Evolutionary conservation across 305 asterid species (phyloP), one percentile per base, ranked within the genome.

Genomic region (Ajuga reptans): DNA sequence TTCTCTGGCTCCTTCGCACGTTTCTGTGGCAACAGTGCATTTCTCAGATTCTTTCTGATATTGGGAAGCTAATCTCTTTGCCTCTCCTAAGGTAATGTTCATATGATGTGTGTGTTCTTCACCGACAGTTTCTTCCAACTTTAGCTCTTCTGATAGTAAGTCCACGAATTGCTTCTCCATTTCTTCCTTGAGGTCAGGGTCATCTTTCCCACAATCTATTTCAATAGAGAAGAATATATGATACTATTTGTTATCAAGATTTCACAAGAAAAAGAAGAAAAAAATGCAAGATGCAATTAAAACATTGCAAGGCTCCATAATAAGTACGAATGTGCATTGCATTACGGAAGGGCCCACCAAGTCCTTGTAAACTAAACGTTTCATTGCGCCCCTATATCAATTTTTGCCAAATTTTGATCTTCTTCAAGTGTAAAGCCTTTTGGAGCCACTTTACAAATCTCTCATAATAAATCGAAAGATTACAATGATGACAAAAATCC

Each of bases 151-250:
- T 0, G 97, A 87, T 6, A 93, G 36, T 47, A 93, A 86, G 72
- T 90, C 97, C 49, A 91, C 95, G 2, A 78, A 84, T 51, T 93
- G 96, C 82, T 93, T 93, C 82, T 83, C 91, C 99, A 93, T 89
- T 77, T 91, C 99, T 73, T 91, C 96, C 84, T 85, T 93, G 10
- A 93, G 95, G 31, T 87, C 97, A 4, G 96, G 99, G 65, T 93
- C 96, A 78, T 89, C 95, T 80, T 85, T 93, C 33, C 99, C 99
- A 18, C 99, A 93, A 78, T 91, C 99, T 91, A 46, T 49, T 60
- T 61, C 75, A 73, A 77, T 5, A 16, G 10, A 24, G 56, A 57
- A 46, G 21, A 14, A 11, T 15, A 58, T n/a, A 46, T 2, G 27
- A 21, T 21, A 21, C 27, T 21, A 14, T 4, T 46, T 39, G 17